Conservation (phyloP, 2,329 filamentous ascomycete genomes). For the Cladophialophora psammophila region DNA sequence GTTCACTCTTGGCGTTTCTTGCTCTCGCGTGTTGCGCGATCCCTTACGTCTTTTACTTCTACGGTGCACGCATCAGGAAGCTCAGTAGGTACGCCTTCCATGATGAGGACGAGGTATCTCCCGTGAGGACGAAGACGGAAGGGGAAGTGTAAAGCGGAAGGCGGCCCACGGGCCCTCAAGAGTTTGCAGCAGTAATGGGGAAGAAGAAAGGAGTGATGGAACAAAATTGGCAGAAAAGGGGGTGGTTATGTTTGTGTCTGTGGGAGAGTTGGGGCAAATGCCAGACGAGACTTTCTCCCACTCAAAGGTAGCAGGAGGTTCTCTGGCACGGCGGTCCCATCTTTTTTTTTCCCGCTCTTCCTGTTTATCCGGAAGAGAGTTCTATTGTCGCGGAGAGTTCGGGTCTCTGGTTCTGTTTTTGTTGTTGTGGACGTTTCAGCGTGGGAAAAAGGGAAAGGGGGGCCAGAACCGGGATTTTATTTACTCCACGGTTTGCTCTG, state of each 20-base stretch:
- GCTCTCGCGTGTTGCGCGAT: constrained; percentile 80
- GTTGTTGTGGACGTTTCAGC: no score
- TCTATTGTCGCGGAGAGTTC: no score
- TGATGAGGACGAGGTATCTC: constrained; percentile 56
- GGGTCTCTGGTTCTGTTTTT: no score
- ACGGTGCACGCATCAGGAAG: constrained; percentile 73
- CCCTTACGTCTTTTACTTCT: constrained; percentile 82
- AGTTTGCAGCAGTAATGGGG: background rate
- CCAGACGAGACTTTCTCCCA: background rate
- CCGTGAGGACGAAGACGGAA: background rate
- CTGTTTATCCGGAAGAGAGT: no score
- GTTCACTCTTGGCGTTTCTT: constrained; percentile 74
- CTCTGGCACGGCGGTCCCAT: background rate
- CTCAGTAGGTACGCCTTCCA: constrained; percentile 76
- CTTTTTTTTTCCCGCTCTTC: background rate
- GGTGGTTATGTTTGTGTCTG: no score
- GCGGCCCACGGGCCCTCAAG: background rate
- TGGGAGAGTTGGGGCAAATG: background rate
- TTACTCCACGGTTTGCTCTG: no score
- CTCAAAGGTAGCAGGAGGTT: background rate
- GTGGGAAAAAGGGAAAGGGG: no score
- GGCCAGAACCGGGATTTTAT: no score
- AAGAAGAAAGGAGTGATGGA: background rate
- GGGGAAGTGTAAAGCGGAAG: constrained; percentile 29
- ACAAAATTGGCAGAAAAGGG: no score